Conservation (phyloP, 2,329 filamentous ascomycete genomes). For the Xylariaceae sp. region DNA sequence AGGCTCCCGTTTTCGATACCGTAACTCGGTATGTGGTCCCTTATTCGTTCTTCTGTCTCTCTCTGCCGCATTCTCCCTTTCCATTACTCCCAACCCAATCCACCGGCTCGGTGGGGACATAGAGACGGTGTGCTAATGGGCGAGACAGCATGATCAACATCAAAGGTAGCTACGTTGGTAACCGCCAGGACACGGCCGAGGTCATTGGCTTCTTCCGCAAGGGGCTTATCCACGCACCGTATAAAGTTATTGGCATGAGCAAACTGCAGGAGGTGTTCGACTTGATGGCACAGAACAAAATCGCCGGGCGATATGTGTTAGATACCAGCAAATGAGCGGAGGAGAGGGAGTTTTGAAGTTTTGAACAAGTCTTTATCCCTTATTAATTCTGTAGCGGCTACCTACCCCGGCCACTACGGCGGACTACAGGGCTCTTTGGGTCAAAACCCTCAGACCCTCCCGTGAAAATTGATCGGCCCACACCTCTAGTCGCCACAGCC, state of each 20-base stretch:
- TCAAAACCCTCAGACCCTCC: too few species aligned
- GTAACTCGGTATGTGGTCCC: constrained; percentile 52
- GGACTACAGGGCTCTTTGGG: too few species aligned
- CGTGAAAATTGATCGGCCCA: too few species aligned
- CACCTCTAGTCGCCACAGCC: too few species aligned
- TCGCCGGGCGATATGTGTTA: constrained; percentile 75
- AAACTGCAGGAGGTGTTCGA: constrained; percentile 78
- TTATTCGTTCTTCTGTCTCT: background rate
- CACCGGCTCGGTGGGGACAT: too few species aligned
- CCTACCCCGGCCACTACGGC: too few species aligned
- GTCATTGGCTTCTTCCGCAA: constrained; percentile 84
- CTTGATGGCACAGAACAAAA: constrained; percentile 64
- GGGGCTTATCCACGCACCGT: constrained; percentile 81
- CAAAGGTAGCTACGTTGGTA: constrained; percentile 90
- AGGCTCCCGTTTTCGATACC: constrained; percentile 82
- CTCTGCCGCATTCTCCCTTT: background rate
- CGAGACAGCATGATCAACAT: constrained; percentile 74
- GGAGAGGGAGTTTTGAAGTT: too few species aligned
- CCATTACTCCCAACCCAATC: too few species aligned
- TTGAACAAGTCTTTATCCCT: too few species aligned
- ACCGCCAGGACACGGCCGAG: constrained; percentile 81
- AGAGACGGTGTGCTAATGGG: constrained; percentile 7
- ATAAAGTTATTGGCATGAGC: constrained; percentile 77
- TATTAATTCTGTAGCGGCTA: too few species aligned
- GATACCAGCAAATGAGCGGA: constrained; percentile 63